A percentile compares a stretch with the other conserved stretches of the same genome.
These are phyloP conservation scores for Periglandula ipomoeae DNA, from an alignment of 2,329 filamentous ascomycete species.

Conservation along the genomic window DNA sequence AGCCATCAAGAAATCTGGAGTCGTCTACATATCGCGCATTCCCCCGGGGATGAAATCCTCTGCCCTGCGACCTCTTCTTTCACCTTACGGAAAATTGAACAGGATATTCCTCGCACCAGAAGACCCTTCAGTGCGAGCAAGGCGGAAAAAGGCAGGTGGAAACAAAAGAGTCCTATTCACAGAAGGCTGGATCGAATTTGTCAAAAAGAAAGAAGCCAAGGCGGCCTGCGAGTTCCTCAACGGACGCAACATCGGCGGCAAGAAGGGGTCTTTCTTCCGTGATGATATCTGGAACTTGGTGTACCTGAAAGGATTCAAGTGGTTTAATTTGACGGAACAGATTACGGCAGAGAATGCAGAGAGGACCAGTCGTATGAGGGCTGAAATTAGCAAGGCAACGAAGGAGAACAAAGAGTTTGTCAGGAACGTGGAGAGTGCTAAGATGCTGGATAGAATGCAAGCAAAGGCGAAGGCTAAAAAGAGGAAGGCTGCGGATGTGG, in stretches of 20 bases:
- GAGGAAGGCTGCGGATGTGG: conserved; percentile 20
- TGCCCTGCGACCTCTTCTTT: conserved; percentile 66
- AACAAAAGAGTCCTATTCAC: conserved; percentile 77
- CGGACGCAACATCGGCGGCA: conserved; percentile 68
- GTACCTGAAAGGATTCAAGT: conserved; percentile 79
- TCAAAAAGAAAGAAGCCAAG: conserved; percentile 67
- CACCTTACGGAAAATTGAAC: conserved; percentile 66
- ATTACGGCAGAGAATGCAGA: conserved; percentile 77
- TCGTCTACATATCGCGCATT: conserved; percentile 74
- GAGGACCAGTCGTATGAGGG: conserved; percentile 62
- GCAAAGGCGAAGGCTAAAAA: conserved; percentile 39
- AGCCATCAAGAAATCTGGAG: conserved; percentile 63
- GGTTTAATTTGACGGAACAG: conserved; percentile 66
- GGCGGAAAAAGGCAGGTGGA: conserved; percentile 62
- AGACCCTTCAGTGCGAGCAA: conserved; percentile 54
- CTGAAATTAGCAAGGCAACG: conserved; percentile 66
- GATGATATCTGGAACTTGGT: conserved; percentile 82
- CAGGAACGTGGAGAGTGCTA: conserved; percentile 67
- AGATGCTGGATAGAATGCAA: conserved; percentile 69
- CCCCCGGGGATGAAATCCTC: conserved; percentile 83
- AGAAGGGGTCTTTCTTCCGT: conserved; percentile 74
- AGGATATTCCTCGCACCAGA: conserved; percentile 75
- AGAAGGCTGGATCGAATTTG: conserved; percentile 82
- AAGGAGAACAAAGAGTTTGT: conserved; percentile 78
- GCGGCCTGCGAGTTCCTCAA: conserved; percentile 68